A percentile compares a stretch with the other conserved stretches of the same genome.
Conservation (phyloP, 163 green algal species). For the Scenedesmus sp. region DNA sequence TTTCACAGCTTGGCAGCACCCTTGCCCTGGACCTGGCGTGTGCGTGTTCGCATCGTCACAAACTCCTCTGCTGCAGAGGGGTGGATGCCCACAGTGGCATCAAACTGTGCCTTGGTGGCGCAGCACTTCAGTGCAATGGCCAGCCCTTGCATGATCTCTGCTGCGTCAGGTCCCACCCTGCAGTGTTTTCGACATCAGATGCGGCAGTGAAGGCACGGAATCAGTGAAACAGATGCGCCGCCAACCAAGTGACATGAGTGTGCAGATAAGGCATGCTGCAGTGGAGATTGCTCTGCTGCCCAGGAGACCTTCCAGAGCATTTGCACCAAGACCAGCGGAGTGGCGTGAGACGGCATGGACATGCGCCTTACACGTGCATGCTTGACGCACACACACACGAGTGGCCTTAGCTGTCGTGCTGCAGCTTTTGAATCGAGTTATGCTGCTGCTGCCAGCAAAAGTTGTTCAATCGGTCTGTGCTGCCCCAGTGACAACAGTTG, state of each 20-base stretch:
- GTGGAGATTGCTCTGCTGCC: too few relatives aligned
- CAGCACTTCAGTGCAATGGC: conserved; percentile 74
- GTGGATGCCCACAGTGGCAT: conserved; percentile 81
- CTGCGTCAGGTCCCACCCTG: conserved; percentile 77
- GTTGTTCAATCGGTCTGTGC: not conserved
- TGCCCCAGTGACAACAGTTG: not conserved
- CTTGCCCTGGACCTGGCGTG: conserved; percentile 50
- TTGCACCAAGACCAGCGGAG: not conserved
- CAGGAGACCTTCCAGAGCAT: too few relatives aligned
- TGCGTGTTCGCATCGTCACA: conserved; percentile 88
- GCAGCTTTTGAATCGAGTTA: too few relatives aligned
- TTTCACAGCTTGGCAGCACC: conserved; percentile 57
- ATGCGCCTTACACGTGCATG: too few relatives aligned
- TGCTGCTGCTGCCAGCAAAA: not conserved
- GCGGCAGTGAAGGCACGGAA: not conserved
- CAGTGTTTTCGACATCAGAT: not conserved
- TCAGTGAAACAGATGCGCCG: not conserved
- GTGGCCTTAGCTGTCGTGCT: too few relatives aligned
- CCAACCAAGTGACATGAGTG: too few relatives aligned
- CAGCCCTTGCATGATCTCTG: conserved; percentile 83
- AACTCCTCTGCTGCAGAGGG: conserved; percentile 90
- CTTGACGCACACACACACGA: too few relatives aligned
- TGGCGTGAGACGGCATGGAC: too few relatives aligned
- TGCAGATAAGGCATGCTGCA: too few relatives aligned
- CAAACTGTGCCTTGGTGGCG: conserved; percentile 77